These are phyloP conservation scores for Henckelia pumila DNA, from an alignment of 257 asterid species.

Conservation along the genomic window DNA sequence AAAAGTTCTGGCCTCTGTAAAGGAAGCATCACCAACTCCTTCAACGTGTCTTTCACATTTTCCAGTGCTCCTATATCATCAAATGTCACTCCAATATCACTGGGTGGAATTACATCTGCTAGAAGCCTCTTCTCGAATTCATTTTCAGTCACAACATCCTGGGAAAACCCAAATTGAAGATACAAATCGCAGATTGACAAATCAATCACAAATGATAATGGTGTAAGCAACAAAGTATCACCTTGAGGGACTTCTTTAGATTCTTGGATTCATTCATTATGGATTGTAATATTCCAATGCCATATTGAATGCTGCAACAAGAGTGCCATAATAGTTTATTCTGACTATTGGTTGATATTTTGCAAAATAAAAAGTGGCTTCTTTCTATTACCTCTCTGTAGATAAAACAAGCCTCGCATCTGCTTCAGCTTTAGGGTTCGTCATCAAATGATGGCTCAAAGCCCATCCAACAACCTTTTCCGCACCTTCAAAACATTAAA, in stretches of 20 bases:
- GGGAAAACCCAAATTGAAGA: constrained; percentile 5
- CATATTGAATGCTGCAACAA: constrained; percentile 62
- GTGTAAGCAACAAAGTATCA: constrained; percentile 25
- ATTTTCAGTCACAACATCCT: constrained; percentile 29
- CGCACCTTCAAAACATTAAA: constrained; percentile 53
- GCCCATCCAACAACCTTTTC: constrained; percentile 90
- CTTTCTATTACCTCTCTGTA: constrained; percentile 57
- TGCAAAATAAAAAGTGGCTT: constrained; percentile 18
- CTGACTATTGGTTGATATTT: constrained; percentile 6
- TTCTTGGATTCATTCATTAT: constrained; percentile 70
- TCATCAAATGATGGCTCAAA: constrained; percentile 66
- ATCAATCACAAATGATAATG: background rate
- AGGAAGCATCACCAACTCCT: constrained; percentile 42
- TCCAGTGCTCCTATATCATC: constrained; percentile 40
- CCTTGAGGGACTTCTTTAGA: constrained; percentile 82
- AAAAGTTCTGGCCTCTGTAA: constrained; percentile 42
- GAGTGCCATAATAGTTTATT: constrained; percentile 18
- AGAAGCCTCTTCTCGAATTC: constrained; percentile 35
- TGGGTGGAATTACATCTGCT: constrained; percentile 29
- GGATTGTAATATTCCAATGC: constrained; percentile 57
- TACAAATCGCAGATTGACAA: background rate
- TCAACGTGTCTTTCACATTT: constrained; percentile 32
- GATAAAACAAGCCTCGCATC: constrained; percentile 53
- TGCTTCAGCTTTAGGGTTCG: constrained; percentile 44
- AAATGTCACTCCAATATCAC: constrained; percentile 33